These are phyloP conservation scores for Linnemannia schmuckeri DNA, from an alignment of 192 early-diverging fungal species.

Conservation along the genomic window DNA sequence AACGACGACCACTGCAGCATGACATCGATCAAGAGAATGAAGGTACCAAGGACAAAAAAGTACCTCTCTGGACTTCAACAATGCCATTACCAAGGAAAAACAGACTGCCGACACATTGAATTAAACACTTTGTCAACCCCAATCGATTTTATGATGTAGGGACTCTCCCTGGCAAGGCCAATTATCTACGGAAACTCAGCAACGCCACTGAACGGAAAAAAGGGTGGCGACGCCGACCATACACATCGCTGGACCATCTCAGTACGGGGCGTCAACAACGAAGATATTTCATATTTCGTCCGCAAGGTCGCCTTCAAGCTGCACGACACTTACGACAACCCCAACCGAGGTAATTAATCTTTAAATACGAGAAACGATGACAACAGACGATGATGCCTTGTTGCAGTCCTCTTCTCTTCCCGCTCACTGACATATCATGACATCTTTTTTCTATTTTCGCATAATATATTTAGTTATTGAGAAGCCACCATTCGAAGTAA, in stretches of 20 bases:
- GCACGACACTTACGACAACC: slow-evolving; percentile 92
- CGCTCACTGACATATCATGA: neutral
- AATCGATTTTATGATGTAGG: slow-evolving; percentile 45
- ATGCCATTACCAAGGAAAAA: neutral
- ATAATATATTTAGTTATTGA: slow-evolving; percentile 69
- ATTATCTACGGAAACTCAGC: slow-evolving; percentile 92
- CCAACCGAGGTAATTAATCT: slow-evolving; percentile 69
- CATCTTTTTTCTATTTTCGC: neutral
- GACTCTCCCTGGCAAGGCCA: slow-evolving; percentile 77
- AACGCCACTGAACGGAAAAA: slow-evolving; percentile 74
- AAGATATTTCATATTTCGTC: slow-evolving; percentile 89
- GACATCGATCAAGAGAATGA: slow-evolving; percentile 36
- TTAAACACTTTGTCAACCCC: neutral
- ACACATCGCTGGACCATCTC: slow-evolving; percentile 98
- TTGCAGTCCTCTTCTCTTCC: neutral
- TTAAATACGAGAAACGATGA: neutral
- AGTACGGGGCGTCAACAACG: slow-evolving; percentile 85
- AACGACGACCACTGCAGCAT: slow-evolving; percentile 6
- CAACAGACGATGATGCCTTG: neutral
- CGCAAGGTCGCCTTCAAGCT: slow-evolving; percentile 94
- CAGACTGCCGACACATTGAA: neutral
- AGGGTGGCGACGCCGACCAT: slow-evolving; percentile 81
- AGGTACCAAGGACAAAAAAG: neutral
- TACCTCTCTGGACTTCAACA: too few species aligned
- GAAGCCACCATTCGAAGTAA: slow-evolving; percentile 90